Percentiles rank a stretch among this genome's conserved stretches.
Evolutionary conservation across 1,284 basidiomycete genomes (phyloP).

Genomic region (Cystobasidiaceae sp.): DNA sequence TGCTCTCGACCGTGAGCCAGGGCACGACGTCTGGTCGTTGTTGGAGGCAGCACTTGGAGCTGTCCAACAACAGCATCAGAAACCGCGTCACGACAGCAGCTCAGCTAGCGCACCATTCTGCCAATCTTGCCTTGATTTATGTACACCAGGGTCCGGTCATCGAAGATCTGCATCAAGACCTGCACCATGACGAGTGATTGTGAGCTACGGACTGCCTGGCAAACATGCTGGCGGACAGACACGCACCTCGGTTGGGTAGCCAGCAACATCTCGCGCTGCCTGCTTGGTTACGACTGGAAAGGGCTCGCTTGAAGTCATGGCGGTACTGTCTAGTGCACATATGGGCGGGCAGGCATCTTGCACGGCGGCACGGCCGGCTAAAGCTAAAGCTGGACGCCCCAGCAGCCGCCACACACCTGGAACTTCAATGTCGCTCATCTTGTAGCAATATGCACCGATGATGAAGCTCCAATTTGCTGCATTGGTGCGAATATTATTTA

Average conservation of each 20-base stretch:
- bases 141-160: conserved; percentile 14
- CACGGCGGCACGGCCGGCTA: too few relatives aligned
- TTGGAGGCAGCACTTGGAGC: conserved; percentile 27
- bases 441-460: too few relatives aligned
- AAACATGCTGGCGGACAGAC: neutral
- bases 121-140: conserved; percentile 25
- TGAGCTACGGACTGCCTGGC: neutral
- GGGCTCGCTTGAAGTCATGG: neutral
- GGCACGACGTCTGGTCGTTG: neutral
- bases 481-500: too few relatives aligned
- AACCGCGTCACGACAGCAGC: neutral
- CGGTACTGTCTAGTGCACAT: too few relatives aligned
- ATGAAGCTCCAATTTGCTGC: too few relatives aligned
- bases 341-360: too few relatives aligned
- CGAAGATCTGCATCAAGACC: conserved; percentile 26
- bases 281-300: conserved; percentile 19
- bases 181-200: neutral
- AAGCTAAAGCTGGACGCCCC: too few relatives aligned
- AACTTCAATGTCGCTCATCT: too few relatives aligned
- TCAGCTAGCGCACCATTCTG: conserved; percentile 4
- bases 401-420: too few relatives aligned
- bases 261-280: neutral
- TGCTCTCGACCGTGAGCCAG: neutral
- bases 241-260: conserved; percentile 25
- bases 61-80: neutral